Base-by-base conservation (phyloP, 2,329 filamentous ascomycete genomes). In the Huntiella decipiens region DNA sequence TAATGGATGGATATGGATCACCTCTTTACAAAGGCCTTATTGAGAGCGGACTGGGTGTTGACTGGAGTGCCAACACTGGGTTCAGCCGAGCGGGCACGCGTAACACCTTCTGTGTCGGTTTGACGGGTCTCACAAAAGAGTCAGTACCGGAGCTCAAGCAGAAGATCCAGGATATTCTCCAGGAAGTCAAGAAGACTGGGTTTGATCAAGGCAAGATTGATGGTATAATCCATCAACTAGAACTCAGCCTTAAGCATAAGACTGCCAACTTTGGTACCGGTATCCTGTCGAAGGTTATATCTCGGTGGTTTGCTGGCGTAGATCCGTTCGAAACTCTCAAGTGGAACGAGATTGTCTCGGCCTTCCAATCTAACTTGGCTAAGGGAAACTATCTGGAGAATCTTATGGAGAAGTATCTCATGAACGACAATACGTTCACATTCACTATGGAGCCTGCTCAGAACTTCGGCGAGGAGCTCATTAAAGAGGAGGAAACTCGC, bases 1-100 rank as follows among this genome's bases (percentile, higher is more conserved):
- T 98, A 7, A 79, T 93, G 64, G 87, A 94, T 58, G 91, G 91
- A 4, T 98, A 96, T 58, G 88, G 91, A 11, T 95, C 91, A 4
- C 91, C 91, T 0, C 63, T 98, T 47, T 96, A 96, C 60, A 79
- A 79, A 51, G 83, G 81, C 1, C 67, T 98, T 49, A 82, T 98
- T 45, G 88, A 96, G 59, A 77, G 81, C 40, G 87, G 86, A 0
- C 71, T 98, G 35, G 91, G 91, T 16, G 83, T 85, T 0, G 88
- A 94, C 55, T 98, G 86, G 66, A 93, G 85, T 44, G 85, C 91
- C 3, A 98, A 98, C 57, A 84, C 86, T 2, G 91, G 91, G 10
- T 92, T 91, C 54, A 88, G 95, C 57, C 74, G 73, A 45, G 83
- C 81, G 22, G 80, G 76, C 16, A 82, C 74, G 53, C 70, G 73